Percentiles rank a stretch among this genome's conserved stretches.
Conservation (phyloP, 2,329 filamentous ascomycete species). For the Xylaria sp. region DNA sequence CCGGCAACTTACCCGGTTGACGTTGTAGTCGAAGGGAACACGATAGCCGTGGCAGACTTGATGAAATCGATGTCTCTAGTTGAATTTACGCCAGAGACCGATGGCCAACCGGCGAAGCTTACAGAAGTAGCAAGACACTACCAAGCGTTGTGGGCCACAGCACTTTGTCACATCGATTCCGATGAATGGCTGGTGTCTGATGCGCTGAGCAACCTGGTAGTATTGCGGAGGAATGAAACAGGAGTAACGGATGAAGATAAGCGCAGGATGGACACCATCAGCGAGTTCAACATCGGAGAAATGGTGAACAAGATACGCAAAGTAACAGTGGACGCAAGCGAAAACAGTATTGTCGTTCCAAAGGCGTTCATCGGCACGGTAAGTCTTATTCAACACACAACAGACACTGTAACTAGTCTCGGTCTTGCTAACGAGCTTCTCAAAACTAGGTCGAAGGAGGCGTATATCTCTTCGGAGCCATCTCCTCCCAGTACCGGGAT, state of each 20-base stretch:
- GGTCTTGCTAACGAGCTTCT: constrained; percentile 7
- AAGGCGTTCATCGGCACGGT: constrained; percentile 86
- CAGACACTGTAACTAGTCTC: neutral
- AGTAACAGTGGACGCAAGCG: constrained; percentile 60
- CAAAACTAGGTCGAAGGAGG: constrained; percentile 70
- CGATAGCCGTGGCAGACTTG: constrained; percentile 80
- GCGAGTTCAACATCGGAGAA: constrained; percentile 82
- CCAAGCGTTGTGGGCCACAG: constrained; percentile 76
- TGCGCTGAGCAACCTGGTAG: constrained; percentile 78
- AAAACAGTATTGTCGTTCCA: constrained; percentile 66
- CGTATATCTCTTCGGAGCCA: constrained; percentile 82
- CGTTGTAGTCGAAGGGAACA: constrained; percentile 64
- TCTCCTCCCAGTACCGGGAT: constrained; percentile 67
- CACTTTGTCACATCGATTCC: constrained; percentile 64
- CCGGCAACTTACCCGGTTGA: constrained; percentile 81
- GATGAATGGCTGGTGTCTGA: constrained; percentile 80
- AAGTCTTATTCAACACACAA: constrained; percentile 34
- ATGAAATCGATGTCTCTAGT: constrained; percentile 89
- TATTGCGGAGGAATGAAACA: constrained; percentile 67
- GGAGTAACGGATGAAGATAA: constrained; percentile 72
- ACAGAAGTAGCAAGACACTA: constrained; percentile 74
- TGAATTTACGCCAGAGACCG: constrained; percentile 57
- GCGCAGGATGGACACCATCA: constrained; percentile 63
- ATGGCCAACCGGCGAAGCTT: constrained; percentile 57
- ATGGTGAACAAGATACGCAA: constrained; percentile 85